Percentiles rank a stretch among this genome's conserved stretches.
Conservation (phyloP, 306 rosid genomes). For the Casuarina equisetifolia region DNA sequence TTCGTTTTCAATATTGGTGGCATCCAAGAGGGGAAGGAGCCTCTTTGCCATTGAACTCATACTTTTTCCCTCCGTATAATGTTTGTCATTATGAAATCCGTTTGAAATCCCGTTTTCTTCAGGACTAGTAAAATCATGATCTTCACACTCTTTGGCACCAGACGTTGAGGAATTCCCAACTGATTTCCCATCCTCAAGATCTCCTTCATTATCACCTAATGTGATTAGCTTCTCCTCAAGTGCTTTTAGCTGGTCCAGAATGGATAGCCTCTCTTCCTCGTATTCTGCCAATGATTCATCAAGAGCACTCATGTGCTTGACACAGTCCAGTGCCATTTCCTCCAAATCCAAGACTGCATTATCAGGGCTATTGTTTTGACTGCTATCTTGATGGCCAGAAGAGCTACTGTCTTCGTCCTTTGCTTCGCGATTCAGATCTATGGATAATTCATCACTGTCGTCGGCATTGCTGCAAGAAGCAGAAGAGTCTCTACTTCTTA, state of each 20-base stretch:
- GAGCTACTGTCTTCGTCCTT: slow-evolving; percentile 43
- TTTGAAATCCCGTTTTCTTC: slow-evolving; percentile 36
- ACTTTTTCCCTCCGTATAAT: slow-evolving; percentile 31
- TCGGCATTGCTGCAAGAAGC: slow-evolving; percentile 52
- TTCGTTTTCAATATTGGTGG: slow-evolving; percentile 40
- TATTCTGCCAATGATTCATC: slow-evolving; percentile 64
- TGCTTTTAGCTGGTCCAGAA: slow-evolving; percentile 70
- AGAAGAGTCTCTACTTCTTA: slow-evolving; percentile 56
- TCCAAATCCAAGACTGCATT: slow-evolving; percentile 48
- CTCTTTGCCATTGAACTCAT: slow-evolving; percentile 60
- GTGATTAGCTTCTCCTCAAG: slow-evolving; percentile 65
- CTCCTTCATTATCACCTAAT: slow-evolving; percentile 48
- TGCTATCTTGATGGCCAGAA: slow-evolving; percentile 30
- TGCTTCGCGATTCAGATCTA: slow-evolving; percentile 51
- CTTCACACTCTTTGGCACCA: slow-evolving; percentile 26
- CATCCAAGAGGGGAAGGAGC: slow-evolving; percentile 69
- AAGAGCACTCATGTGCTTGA: slow-evolving; percentile 51
- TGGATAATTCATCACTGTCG: slow-evolving; percentile 53
- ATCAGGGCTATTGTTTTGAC: slow-evolving; percentile 24
- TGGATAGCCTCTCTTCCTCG: slow-evolving; percentile 68
- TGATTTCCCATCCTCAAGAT: slow-evolving; percentile 33
- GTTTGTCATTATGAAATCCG: slow-evolving; percentile 32
- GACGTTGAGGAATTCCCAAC: slow-evolving; percentile 23
- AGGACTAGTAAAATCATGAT: slow-evolving; percentile 33
- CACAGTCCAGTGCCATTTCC: slow-evolving; percentile 66